Evolutionary conservation across 305 asterid genomes (phyloP), one percentile per base, ranked within the genome.

Genomic region (Caryopteris hybrid): DNA sequence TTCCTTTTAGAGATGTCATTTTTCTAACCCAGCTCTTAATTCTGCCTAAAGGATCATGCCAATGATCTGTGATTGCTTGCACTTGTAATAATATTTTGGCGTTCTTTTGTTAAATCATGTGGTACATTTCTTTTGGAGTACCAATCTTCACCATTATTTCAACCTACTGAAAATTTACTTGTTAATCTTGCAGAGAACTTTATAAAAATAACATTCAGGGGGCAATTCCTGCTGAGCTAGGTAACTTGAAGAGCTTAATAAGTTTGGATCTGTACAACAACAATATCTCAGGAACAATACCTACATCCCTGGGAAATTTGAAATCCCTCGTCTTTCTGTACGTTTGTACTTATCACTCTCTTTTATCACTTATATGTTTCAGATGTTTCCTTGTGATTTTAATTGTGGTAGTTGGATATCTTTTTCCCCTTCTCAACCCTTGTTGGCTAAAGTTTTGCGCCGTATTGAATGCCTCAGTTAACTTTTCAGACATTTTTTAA

Each of bases 251-350:
- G 86, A 86, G 76, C 88, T 81, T 92, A 70, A 86, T 90, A 61
- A 92, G 98, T 79, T 81, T 92, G 95, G 98, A 92, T 78, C 84
- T 92, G 47, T 92, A 92, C 80, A 88, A 90, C 95, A 90, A 90
- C 74, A 92, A 92, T 69, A 72, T 90, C 42, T 76, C 97, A 9
- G 97, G 98, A 58, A 68, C 68, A 42, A 81, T 91, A 72, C 97
- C 96, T 22, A 69, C 83, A 33, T 79, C 96, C 39, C 77, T 94
- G 66, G 99, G 93, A 69, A 86, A 87, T 23, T 79, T 94, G 87
- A 86, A 89, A 71, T 81, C 79, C 55, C 95, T 94, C 7, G 93
- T 89, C 47, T 88, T 91, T 78, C 74, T 92, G 98, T 90, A 78
- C 86, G 98, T 84, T 67, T 65, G 59, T 58, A 39, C 61, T 33